Evolutionary conservation across 306 rosid genomes (phyloP).

Genomic region (Inga leiocalycina): DNA sequence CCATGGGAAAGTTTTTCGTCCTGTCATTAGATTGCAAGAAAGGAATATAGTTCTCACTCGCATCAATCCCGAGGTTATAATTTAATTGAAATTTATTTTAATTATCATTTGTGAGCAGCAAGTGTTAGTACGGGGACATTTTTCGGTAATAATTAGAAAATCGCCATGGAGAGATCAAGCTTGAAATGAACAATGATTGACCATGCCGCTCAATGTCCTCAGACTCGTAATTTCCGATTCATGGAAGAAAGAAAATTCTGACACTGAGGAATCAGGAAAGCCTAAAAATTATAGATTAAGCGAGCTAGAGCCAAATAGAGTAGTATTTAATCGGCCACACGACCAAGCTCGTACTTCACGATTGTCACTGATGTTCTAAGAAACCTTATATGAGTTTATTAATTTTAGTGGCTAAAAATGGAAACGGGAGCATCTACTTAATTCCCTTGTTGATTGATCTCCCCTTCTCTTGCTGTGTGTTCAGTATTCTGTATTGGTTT

Average conservation of each 20-base stretch:
- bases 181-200: not conserved
- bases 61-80: constrained; percentile 86
- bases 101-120: not conserved
- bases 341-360: not conserved
- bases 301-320: not conserved
- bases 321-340: not conserved
- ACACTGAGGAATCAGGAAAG: not conserved
- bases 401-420: not conserved
- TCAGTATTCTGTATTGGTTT: not conserved
- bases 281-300: not conserved
- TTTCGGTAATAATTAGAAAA: not conserved
- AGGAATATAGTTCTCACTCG: constrained; percentile 90
- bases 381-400: not conserved
- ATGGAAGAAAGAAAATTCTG: not conserved
- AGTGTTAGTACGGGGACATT: not conserved
- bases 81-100: not conserved
- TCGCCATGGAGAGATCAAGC: not conserved
- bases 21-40: constrained; percentile 79
- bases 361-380: not conserved
- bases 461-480: not conserved
- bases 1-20: constrained; percentile 70
- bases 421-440: not conserved
- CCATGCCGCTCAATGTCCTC: not conserved
- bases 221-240: not conserved
- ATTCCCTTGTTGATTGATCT: not conserved